Evolutionary conservation across 495 filamentous ascomycete genomes (phyloP).

Genomic region (Glutinoglossum americanum): DNA sequence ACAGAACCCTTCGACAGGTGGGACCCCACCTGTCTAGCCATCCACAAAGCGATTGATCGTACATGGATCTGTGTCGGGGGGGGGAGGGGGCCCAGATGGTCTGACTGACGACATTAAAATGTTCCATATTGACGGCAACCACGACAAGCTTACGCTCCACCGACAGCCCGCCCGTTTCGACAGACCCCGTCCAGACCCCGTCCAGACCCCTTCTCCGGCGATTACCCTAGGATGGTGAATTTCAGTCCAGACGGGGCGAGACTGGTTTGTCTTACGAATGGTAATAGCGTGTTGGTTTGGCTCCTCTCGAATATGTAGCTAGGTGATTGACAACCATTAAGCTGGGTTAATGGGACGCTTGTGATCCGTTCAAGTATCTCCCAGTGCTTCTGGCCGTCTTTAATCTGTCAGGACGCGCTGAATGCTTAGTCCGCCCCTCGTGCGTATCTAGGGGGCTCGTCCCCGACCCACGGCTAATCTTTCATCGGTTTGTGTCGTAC

Average conservation of each 20-base stretch:
- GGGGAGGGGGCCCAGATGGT: not conserved
- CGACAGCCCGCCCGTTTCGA: not conserved
- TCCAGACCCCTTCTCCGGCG: not conserved
- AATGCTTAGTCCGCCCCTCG: too few relatives aligned
- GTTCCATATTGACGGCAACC: not conserved
- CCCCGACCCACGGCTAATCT: too few relatives aligned
- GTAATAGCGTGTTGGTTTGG: not conserved
- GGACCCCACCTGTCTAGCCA: not conserved
- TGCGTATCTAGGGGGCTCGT: too few relatives aligned
- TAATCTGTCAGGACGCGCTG: too few relatives aligned
- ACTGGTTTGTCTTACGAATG: not conserved
- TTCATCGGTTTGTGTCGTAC: too few relatives aligned
- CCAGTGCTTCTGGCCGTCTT: too few relatives aligned
- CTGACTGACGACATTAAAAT: not conserved
- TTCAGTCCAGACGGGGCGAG: not conserved
- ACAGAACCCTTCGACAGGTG: too few relatives aligned
- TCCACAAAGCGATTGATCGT: not conserved
- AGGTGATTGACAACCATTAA: too few relatives aligned
- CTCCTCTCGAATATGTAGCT: conserved; percentile 1
- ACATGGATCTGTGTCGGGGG: not conserved
- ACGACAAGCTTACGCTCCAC: too few relatives aligned
- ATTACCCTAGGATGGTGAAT: not conserved
- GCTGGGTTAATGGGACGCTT: too few relatives aligned
- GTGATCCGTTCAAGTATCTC: too few relatives aligned
- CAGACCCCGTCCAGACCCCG: too few relatives aligned